phyloP scores from a whole-genome alignment of 2,329 filamentous ascomycete genomes.

The Hortaea werneckii region DNA sequence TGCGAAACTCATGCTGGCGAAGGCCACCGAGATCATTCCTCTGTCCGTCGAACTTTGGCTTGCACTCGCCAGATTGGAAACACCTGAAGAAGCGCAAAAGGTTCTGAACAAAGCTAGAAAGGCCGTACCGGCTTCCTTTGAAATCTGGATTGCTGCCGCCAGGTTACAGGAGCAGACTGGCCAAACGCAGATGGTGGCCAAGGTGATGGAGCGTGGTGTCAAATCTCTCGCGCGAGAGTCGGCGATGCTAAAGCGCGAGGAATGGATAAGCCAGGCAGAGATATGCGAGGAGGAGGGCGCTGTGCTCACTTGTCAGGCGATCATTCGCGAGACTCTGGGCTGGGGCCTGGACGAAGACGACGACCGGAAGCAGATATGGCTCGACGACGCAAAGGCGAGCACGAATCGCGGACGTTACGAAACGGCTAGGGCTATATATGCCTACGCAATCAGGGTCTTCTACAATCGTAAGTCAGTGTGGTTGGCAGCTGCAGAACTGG shows the following conservation, averaged over 20 bases:
- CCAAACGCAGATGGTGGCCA: slow-evolving; percentile 60
- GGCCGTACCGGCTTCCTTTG: slow-evolving; percentile 82
- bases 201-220: slow-evolving; percentile 89
- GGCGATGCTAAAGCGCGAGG: slow-evolving; percentile 93
- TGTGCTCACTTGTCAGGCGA: slow-evolving; percentile 73
- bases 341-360: slow-evolving; percentile 94
- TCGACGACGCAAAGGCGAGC: slow-evolving; percentile 79
- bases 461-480: slow-evolving; percentile 79
- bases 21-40: slow-evolving; percentile 91
- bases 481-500: slow-evolving; percentile 82
- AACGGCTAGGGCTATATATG: slow-evolving; percentile 87
- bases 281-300: slow-evolving; percentile 89
- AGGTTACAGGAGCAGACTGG: slow-evolving; percentile 84
- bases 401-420: slow-evolving; percentile 75
- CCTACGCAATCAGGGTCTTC: slow-evolving; percentile 82
- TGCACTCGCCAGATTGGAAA: slow-evolving; percentile 80
- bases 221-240: slow-evolving; percentile 81
- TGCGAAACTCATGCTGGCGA: slow-evolving; percentile 78
- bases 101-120: slow-evolving; percentile 93
- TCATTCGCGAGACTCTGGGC: slow-evolving; percentile 84
- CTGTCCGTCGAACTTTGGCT: slow-evolving; percentile 92
- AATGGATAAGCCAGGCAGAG: slow-evolving; percentile 93
- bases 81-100: slow-evolving; percentile 82
- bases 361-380: slow-evolving; percentile 90
- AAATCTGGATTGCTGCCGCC: slow-evolving; percentile 94